A percentile compares a stretch with the other conserved stretches of the same genome.
Evolutionary conservation across 2,329 filamentous ascomycete species (phyloP).

Genomic region (Coleophoma crateriformis): DNA sequence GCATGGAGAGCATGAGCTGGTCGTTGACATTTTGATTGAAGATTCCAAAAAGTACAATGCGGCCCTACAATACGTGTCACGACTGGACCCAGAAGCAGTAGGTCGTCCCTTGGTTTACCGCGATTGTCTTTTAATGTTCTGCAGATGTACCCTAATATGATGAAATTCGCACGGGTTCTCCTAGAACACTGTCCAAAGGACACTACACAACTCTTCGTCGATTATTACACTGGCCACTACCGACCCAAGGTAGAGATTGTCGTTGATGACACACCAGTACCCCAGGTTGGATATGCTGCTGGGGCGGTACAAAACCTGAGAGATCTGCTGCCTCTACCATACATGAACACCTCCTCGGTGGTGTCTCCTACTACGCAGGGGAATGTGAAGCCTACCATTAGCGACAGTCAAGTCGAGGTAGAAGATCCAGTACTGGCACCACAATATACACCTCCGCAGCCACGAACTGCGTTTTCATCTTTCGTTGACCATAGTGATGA

Average conservation of each 20-base stretch:
- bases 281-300: slow-evolving; percentile 23
- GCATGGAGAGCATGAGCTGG: slow-evolving; percentile 87
- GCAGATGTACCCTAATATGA: slow-evolving; percentile 79
- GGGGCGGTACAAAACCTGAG: slow-evolving; percentile 79
- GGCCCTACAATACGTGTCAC: slow-evolving; percentile 87
- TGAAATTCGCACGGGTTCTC: slow-evolving; percentile 91
- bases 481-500: slow-evolving; percentile 92
- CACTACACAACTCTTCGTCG: slow-evolving; percentile 83
- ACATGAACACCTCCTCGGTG: slow-evolving; percentile 64
- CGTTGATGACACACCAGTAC: slow-evolving; percentile 14
- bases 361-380: slow-evolving; percentile 46
- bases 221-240: slow-evolving; percentile 89
- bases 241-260: slow-evolving; percentile 59
- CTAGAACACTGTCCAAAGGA: slow-evolving; percentile 80
- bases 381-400: slow-evolving; percentile 44
- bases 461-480: slow-evolving; percentile 86
- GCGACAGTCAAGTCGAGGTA: slow-evolving; percentile 46
- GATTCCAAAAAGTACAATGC: slow-evolving; percentile 88
- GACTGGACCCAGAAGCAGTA: slow-evolving; percentile 72
- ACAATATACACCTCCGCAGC: slow-evolving; percentile 74
- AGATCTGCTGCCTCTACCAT: slow-evolving; percentile 76
- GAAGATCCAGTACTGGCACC: slow-evolving; percentile 34
- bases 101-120: slow-evolving; percentile 24
- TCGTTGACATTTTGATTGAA: slow-evolving; percentile 93
- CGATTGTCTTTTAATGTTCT: not conserved